Evolutionary conservation across 306 rosid species (phyloP), one percentile per base, ranked within the genome.

Genomic region (Citrullus colocynthis): DNA sequence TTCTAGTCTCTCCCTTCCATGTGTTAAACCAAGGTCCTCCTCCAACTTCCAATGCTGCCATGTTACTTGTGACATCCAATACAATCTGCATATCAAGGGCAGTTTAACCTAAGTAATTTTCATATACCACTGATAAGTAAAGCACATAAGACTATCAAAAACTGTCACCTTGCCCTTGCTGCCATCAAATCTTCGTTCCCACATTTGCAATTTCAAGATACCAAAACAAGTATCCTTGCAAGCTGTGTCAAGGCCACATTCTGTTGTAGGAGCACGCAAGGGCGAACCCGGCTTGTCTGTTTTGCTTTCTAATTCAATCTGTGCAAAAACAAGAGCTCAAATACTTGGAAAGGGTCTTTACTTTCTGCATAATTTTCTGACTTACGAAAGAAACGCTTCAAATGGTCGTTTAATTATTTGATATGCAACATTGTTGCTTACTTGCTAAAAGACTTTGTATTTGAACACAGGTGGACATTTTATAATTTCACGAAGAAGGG

Each of bases 21-120:
- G 88, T 73, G 85, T 69, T 88, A 82, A 91, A 89, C 98, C 98
- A 94, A 41, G 98, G 98, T 48, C 98, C 97, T 18, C 97, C 97
- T 84, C 98, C 97, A 54, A 94, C 91, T 84, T 94, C 98, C 56
- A 90, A 24, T 17, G 93, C 96, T 15, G 94, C 98, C 96, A 90
- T 87, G 75, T 94, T 84, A 75, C 98, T 94, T 71, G 82, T 73
- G 28, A 91, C 97, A 61, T 91, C 90, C 88, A 94, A 81, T 83
- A 94, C 83, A 5, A 81, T 81, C 98, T 94, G 87, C 79, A 78
- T 74, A 80, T 82, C 28, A 67, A 67, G 52, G 18, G 52, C 24
- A 16, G 49, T 10, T 65, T 62, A 62, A 63, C 14, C 71, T 64
- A 15, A 3, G 9, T 18, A 7, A 36, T 8, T 36, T 36, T 63